Evolutionary conservation across 768 basidiomycete species (phyloP).

Genomic region (Pilatotrama ljubarskyi): DNA sequence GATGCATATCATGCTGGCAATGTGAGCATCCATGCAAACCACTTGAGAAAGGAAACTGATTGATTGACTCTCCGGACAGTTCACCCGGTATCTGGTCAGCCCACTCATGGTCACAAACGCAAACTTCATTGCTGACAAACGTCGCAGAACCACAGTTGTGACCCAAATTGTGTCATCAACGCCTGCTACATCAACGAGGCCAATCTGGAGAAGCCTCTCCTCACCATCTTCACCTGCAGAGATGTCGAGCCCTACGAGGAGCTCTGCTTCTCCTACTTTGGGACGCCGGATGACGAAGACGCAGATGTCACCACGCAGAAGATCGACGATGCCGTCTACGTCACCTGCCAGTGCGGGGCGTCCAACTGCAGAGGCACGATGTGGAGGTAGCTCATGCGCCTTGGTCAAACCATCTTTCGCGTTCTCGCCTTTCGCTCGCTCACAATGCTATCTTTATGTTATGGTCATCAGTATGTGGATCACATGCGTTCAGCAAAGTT

Average conservation of each 20-base stretch:
- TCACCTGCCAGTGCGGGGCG: slow-evolving; percentile 52
- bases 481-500: neutral
- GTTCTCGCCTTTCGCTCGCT: neutral
- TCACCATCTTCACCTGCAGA: slow-evolving; percentile 64
- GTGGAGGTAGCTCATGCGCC: slow-evolving; percentile 32
- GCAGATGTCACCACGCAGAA: neutral
- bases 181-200: slow-evolving; percentile 79
- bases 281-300: slow-evolving; percentile 40
- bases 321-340: slow-evolving; percentile 39
- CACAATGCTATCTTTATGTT: neutral
- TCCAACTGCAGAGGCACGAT: slow-evolving; percentile 48
- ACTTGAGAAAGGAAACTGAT: neutral
- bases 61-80: slow-evolving; percentile 44
- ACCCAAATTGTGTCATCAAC: slow-evolving; percentile 77
- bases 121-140: neutral
- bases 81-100: slow-evolving; percentile 84
- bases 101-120: slow-evolving; percentile 2
- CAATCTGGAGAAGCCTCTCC: slow-evolving; percentile 65
- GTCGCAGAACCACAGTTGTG: slow-evolving; percentile 84
- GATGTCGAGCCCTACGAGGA: slow-evolving; percentile 70
- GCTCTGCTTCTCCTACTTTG: slow-evolving; percentile 75
- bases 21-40: slow-evolving; percentile 61
- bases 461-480: slow-evolving; percentile 3
- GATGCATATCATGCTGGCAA: slow-evolving; percentile 91
- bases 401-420: neutral